Conservation (phyloP, 768 basidiomycete species). For the Tephrocybe sp. region DNA sequence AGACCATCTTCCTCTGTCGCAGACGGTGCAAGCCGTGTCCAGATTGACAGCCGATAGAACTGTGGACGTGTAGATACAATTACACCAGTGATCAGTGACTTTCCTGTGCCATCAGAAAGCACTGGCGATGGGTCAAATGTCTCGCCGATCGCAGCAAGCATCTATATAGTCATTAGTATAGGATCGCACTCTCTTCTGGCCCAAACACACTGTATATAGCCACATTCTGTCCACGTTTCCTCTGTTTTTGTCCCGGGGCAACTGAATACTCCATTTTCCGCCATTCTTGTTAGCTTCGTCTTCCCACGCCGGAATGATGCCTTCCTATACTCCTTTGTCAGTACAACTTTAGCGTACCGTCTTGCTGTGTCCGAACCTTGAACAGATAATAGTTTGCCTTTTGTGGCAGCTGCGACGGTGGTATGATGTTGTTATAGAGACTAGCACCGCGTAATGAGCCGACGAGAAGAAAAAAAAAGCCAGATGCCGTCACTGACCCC, state of each 20-base stretch:
- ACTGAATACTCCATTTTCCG: constrained; percentile 98
- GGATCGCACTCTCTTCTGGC: neutral
- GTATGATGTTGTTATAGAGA: constrained; percentile 95
- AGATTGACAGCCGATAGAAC: constrained; percentile 97
- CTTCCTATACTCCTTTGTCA: constrained; percentile 57
- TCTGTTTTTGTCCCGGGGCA: constrained; percentile 94
- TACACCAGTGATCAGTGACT: constrained; percentile 84
- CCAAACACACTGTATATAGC: constrained; percentile 82
- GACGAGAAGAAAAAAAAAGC: constrained; percentile 2
- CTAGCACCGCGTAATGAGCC: constrained; percentile 37
- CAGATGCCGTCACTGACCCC: constrained; percentile 61
- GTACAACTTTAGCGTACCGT: neutral
- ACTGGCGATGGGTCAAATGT: constrained; percentile 91
- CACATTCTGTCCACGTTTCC: constrained; percentile 89
- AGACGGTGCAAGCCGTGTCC: constrained; percentile 86
- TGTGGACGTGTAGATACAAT: constrained; percentile 93
- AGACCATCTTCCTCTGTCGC: constrained; percentile 52
- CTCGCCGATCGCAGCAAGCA: constrained; percentile 99
- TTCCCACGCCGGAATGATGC: constrained; percentile 97
- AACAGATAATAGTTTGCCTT: constrained; percentile 99
- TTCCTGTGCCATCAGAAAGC: constrained; percentile 38
- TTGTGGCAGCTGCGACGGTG: constrained; percentile 87
- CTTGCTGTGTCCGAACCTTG: constrained; percentile 58
- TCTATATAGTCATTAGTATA: constrained; percentile 47
- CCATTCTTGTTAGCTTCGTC: constrained; percentile 96